Evolutionary conservation across 176 grass and related monocot species (phyloP).

Genomic region (Alloteropsis semialata): DNA sequence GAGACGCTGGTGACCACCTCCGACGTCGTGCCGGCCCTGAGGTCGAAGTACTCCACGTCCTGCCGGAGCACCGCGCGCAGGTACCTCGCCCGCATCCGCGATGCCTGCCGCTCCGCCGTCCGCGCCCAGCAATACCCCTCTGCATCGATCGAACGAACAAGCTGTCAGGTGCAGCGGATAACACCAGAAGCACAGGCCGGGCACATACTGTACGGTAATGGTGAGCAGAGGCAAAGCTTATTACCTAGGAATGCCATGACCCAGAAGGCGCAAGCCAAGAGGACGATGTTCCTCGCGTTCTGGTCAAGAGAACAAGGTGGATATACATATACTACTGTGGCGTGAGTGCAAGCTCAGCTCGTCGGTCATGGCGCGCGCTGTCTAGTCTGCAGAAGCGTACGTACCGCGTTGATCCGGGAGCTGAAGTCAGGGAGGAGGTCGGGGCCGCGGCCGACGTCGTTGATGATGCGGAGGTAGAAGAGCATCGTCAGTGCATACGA

Average conservation of each 20-base stretch:
- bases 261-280: conserved; percentile 57
- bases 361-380: neutral
- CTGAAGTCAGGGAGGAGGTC: conserved; percentile 36
- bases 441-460: conserved; percentile 26
- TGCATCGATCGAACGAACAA: no score
- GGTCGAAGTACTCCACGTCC: conserved; percentile 91
- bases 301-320: neutral
- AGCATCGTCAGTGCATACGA: conserved; percentile 45
- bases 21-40: conserved; percentile 35
- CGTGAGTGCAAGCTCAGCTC: no score
- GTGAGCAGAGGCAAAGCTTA: no score
- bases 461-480: conserved; percentile 4
- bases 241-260: conserved; percentile 59
- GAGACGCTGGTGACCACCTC: conserved; percentile 88
- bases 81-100: conserved; percentile 74
- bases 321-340: no score
- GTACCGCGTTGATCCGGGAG: conserved; percentile 56
- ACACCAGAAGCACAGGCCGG: no score
- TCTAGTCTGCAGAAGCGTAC: no score
- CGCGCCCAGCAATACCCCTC: conserved; percentile 85
- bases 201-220: no score
- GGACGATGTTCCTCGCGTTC: conserved; percentile 59
- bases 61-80: conserved; percentile 82
- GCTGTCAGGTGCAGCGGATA: no score
- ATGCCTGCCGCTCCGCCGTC: conserved; percentile 89